phyloP scores from a whole-genome alignment of 164 flowering plant genomes.

The Nelumbo lutea region DNA sequence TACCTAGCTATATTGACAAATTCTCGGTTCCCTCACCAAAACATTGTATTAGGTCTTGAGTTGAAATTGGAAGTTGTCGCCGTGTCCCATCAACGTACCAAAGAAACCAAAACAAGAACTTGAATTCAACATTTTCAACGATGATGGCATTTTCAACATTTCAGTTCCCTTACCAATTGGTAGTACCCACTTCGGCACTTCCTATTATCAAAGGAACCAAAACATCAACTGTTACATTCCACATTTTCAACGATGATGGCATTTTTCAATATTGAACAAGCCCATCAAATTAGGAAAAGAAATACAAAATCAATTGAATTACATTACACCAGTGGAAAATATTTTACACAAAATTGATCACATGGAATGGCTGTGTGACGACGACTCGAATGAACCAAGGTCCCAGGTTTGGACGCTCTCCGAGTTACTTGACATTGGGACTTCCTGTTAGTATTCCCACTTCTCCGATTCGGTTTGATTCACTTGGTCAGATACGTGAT shows the following conservation, averaged over 20 bases:
- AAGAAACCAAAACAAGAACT: too few relatives aligned
- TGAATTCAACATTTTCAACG: too few relatives aligned
- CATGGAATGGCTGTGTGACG: neutral
- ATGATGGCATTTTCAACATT: too few relatives aligned
- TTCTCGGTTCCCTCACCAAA: too few relatives aligned
- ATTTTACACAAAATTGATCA: constrained; percentile 37
- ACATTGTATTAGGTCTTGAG: too few relatives aligned
- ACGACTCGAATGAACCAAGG: constrained; percentile 11
- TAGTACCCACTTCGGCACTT: too few relatives aligned
- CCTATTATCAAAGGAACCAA: too few relatives aligned
- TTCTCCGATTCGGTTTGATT: constrained; percentile 5
- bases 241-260: neutral
- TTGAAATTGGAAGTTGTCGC: too few relatives aligned
- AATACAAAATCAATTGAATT: constrained; percentile 22
- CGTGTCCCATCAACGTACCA: too few relatives aligned
- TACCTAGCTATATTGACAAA: too few relatives aligned
- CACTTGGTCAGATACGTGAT: constrained; percentile 11
- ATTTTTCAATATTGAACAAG: neutral
- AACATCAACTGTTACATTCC: neutral
- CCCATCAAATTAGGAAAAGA: neutral
- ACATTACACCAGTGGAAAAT: constrained; percentile 34
- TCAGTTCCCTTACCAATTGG: too few relatives aligned
- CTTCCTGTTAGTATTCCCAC: neutral
- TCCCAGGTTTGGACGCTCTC: constrained; percentile 9
- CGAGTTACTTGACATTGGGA: constrained; percentile 4